Percentiles rank a stretch among this genome's conserved stretches.
phyloP scores from a whole-genome alignment of 371 early-diverging fungal species.

The Mucor irregularis region DNA sequence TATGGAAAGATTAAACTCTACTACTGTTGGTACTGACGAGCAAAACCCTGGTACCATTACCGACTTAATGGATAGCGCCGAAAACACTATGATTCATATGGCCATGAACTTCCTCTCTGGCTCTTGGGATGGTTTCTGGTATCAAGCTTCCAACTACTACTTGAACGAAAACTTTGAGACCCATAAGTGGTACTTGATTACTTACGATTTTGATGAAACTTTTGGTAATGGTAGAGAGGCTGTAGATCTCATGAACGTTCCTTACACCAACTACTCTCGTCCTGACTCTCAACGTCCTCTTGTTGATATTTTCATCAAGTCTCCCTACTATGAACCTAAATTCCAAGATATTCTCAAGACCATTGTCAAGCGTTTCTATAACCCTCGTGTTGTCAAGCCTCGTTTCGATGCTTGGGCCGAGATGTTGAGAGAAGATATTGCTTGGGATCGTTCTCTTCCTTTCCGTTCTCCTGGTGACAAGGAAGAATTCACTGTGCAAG shows the following conservation, averaged over 20 bases:
- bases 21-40: constrained; percentile 20
- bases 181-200: constrained; percentile 50
- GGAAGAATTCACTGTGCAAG: constrained; percentile 30
- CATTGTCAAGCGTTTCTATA: constrained; percentile 47
- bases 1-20: constrained; percentile 22
- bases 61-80: constrained; percentile 31
- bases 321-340: constrained; percentile 37
- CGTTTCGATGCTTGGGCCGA: constrained; percentile 46
- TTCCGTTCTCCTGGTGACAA: constrained; percentile 40
- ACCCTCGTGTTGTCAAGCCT: constrained; percentile 43
- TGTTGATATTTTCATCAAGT: constrained; percentile 37
- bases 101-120: constrained; percentile 52
- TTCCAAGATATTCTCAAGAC: constrained; percentile 49
- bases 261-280: constrained; percentile 40
- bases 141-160: constrained; percentile 48
- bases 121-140: constrained; percentile 54
- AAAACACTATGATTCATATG: constrained; percentile 43
- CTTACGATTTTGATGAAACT: constrained; percentile 57
- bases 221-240: constrained; percentile 43
- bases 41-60: constrained; percentile 30
- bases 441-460: constrained; percentile 39
- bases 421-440: constrained; percentile 52
- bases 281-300: constrained; percentile 32
- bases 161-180: constrained; percentile 41
- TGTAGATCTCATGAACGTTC: constrained; percentile 29